Base-by-base conservation (phyloP, 2,329 filamentous ascomycete species). In the Drechmeria coniospora region DNA sequence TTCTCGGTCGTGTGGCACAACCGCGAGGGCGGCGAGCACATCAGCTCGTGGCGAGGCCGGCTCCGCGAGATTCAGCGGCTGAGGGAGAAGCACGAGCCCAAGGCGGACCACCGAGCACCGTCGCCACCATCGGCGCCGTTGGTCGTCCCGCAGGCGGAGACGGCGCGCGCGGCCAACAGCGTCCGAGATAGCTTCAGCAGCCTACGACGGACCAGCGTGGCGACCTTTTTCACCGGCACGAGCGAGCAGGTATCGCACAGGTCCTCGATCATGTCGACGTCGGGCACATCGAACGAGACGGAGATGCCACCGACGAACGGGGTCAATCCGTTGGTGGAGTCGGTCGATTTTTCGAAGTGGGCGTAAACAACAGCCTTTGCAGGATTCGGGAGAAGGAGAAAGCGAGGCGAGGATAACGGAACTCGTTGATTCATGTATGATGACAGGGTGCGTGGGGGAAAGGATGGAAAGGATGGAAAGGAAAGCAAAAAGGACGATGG, bases 1-100 rank as follows among this genome's bases (percentile, higher is more conserved):
- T 94, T 95, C 50, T 83, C 80, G 2, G 68, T 79, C 24, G 86
- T 94, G n/a, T 94, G 87, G 83, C 70, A 72, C 25, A 74, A 72
- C 43, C 67, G 74, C 25, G 70, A 79, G 36, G 78, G 76, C 5
- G 79, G 79, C 31, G 84, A 92, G 49, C 76, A 92, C 44, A 66
- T 90, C 17, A 90, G 83, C 8, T 81, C 82, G 7, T 95, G 90
- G 90, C 74, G 83, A 32, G 81, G 78, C 41, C 74, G 90, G 26
- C 66, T 95, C 9, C 72, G 79, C 26, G 80, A 87, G 48, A 92
- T 98, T 47, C 78, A 79, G 47, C 69, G 74, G 24, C 65, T 98
- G 27, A 73, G 84, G 16, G 81, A 92, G 32, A 71, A 67, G 33
- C 65, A 77, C 39, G 60, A 56, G 2, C 55, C 57, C 7, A 70